Conservation (phyloP, 257 asterid genomes). For the Capsicum rhomboideum region DNA sequence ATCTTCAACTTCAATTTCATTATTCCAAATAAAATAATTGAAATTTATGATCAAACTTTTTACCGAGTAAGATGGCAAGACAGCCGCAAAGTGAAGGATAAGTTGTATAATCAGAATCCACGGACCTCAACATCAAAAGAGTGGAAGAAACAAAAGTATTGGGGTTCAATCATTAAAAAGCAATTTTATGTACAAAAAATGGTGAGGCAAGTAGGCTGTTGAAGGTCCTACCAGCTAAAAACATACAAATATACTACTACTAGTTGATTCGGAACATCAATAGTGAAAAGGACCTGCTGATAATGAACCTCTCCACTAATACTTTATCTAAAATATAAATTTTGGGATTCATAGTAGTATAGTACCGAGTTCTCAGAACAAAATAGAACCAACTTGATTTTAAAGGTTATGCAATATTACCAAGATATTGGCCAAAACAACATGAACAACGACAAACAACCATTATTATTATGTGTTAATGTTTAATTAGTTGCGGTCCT, state of each 20-base stretch:
- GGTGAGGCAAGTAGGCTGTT: neutral
- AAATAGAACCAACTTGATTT: too few relatives aligned
- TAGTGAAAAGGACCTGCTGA: neutral
- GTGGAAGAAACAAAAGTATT: neutral
- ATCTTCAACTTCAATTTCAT: too few relatives aligned
- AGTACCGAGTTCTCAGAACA: neutral
- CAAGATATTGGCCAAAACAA: neutral
- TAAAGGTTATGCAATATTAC: neutral
- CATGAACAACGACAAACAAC: too few relatives aligned
- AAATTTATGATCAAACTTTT: too few relatives aligned
- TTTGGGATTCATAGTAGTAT: neutral
- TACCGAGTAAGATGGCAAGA: too few relatives aligned
- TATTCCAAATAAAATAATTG: too few relatives aligned
- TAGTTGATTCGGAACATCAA: neutral
- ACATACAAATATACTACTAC: neutral
- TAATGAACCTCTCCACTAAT: too few relatives aligned
- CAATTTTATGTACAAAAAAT: neutral
- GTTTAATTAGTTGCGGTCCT: too few relatives aligned
- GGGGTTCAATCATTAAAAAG: neutral
- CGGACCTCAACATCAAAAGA: neutral
- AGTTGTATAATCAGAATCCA: neutral
- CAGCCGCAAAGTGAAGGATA: neutral
- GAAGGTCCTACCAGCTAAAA: neutral
- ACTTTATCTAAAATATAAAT: too few relatives aligned
- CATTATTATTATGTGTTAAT: neutral